Conservation (phyloP, 495 filamentous ascomycete species). For the Trichocladium antarcticum region DNA sequence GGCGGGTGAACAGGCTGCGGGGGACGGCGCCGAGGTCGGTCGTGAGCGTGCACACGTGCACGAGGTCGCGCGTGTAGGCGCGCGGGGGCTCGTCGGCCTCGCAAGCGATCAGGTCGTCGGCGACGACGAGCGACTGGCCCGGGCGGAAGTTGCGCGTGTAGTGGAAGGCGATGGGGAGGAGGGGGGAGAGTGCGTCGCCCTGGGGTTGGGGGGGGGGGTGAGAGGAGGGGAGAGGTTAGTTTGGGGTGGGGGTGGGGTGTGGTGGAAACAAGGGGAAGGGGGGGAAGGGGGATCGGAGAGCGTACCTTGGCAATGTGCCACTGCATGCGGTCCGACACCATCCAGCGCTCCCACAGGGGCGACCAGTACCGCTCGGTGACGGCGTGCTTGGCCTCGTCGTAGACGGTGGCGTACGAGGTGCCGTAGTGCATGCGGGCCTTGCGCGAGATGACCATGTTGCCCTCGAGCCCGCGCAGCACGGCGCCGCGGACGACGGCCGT, state of each 20-base stretch:
- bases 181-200: constrained; percentile 58
- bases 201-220: constrained; percentile 15
- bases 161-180: constrained; percentile 59
- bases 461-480: constrained; percentile 57
- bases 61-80: constrained; percentile 44
- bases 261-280: not conserved
- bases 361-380: constrained; percentile 61
- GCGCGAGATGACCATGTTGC: constrained; percentile 56
- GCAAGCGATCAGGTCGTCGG: constrained; percentile 63
- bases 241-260: not conserved
- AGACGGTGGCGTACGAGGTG: constrained; percentile 66
- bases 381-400: constrained; percentile 56
- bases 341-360: constrained; percentile 68
- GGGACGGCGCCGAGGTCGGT: constrained; percentile 62
- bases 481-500: constrained; percentile 63
- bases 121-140: constrained; percentile 52
- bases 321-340: constrained; percentile 69
- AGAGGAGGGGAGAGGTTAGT: not conserved
- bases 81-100: constrained; percentile 51
- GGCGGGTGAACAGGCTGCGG: constrained; percentile 49
- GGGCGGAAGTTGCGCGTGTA: constrained; percentile 69
- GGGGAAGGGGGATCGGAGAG: not conserved
- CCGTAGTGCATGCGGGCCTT: constrained; percentile 64
- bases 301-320: constrained; percentile 65
- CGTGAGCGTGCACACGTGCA: constrained; percentile 64